These are phyloP conservation scores for Limtongia smithiae DNA, from an alignment of 805 yeast species.

Conservation along the genomic window DNA sequence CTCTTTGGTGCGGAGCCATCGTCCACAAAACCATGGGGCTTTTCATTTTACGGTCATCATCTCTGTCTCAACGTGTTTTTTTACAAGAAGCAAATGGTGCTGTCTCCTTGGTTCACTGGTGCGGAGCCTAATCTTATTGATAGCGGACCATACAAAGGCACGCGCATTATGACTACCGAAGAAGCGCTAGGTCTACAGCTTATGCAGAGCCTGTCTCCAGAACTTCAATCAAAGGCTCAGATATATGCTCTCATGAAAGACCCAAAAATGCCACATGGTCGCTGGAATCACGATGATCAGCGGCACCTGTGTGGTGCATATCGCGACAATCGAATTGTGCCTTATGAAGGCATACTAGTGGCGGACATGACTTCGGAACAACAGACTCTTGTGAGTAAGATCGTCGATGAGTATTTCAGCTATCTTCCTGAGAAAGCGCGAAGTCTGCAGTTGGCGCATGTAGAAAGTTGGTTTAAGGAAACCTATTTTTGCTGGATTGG, in stretches of 20 bases:
- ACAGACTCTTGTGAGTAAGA: neutral
- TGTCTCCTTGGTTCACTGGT: constrained; percentile 7
- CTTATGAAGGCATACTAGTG: constrained; percentile 1
- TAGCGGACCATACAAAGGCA: constrained; percentile 1
- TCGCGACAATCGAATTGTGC: constrained; percentile 2
- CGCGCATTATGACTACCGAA: neutral
- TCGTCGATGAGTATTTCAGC: constrained; percentile 1
- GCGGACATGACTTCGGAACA: neutral
- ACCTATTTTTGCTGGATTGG: constrained; percentile 8
- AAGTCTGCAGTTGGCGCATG: neutral
- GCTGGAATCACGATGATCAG: constrained; percentile 9
- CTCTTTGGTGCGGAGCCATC: constrained; percentile 6
- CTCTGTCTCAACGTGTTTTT: constrained; percentile 6
- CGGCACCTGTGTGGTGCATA: constrained; percentile 7
- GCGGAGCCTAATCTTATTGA: constrained; percentile 8
- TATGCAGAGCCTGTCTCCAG: constrained; percentile 1
- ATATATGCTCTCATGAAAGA: neutral
- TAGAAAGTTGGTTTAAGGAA: neutral
- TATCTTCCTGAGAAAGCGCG: constrained; percentile 2
- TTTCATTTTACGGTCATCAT: constrained; percentile 4
- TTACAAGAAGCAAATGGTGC: constrained; percentile 1
- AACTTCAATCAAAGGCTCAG: neutral
- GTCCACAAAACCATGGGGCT: constrained; percentile 2
- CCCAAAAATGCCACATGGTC: constrained; percentile 2
- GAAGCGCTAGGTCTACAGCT: constrained; percentile 4